Base-by-base conservation (phyloP, 306 rosid species). In the Quercus suber region DNA sequence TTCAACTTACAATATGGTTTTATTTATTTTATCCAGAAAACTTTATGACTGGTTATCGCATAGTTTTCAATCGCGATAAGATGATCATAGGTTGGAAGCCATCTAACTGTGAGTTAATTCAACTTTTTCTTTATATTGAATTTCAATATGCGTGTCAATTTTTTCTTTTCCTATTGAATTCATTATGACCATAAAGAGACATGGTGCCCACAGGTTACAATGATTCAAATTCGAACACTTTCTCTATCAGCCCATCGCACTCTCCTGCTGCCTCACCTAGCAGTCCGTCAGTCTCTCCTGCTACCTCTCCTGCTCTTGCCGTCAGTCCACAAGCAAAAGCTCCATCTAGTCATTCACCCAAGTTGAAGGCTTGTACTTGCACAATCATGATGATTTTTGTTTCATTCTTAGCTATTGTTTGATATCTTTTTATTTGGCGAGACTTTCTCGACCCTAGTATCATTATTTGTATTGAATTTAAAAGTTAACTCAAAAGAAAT, bases 1-100 rank as follows among this genome's bases (percentile, higher is more conserved):
- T 37, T 7, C 25, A 61, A 61, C 14, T 59, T 55, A 61, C 76
- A 23, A 55, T 35, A 12, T 53, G 63, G 65, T 31, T 77, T 73
- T 30, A 56, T 70, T 71, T 33, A 51, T 77, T 17, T 87, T 76
- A 72, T 69, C 84, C 90, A 93, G 99, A 90, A 60, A 93, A 93
- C 89, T 89, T 96, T 91, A 96, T 96, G 98, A 88, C 96, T 27
- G 94, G 98, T 58, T 92, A 96, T 82, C 89, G 82, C 4, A 57
- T 93, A 49, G 79, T 85, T 59, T 96, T 96, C 69, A 95, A 96
- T 73, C 96, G 94, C 15, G 92, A 91, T 28, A 90, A 84, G 84
- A 88, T 63, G 85, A 71, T 86, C 27, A 69, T 96, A 43, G 93
- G 97, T 71, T 96, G 98, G 99, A 90, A 76, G 71, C 76, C 65